Conservation (phyloP, 2,329 filamentous ascomycete genomes). For the Pyrenophora graminea region DNA sequence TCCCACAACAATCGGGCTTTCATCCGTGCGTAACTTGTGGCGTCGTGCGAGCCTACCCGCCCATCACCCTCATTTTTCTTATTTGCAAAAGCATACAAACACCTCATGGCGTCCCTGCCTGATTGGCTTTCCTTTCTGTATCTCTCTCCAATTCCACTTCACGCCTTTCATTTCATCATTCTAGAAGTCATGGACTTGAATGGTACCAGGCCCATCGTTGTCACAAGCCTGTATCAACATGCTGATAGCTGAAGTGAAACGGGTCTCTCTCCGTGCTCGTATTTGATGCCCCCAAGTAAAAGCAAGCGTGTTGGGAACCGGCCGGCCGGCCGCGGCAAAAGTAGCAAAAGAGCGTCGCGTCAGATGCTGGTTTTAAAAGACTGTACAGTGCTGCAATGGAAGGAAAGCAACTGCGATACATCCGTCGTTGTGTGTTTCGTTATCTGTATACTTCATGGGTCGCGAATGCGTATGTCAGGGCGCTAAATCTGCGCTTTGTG, state of each 20-base stretch:
- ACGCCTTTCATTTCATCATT: conserved; percentile 53
- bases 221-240: conserved; percentile 23
- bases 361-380: conserved; percentile 1
- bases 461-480: not conserved
- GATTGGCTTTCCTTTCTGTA: conserved; percentile 34
- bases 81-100: conserved; percentile 31
- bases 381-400: conserved; percentile 38
- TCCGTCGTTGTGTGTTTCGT: conserved; percentile 18
- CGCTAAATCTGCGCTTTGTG: conserved; percentile 13
- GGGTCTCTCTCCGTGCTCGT: conserved; percentile 18
- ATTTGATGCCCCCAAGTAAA: conserved; percentile 23
- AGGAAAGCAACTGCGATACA: conserved; percentile 53
- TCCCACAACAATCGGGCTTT: not conserved
- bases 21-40: conserved; percentile 11
- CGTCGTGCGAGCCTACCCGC: conserved; percentile 35
- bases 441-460: not conserved
- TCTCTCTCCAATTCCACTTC: conserved; percentile 49
- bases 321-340: conserved; percentile 22
- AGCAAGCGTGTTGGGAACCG: conserved; percentile 19
- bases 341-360: conserved; percentile 12
- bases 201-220: conserved; percentile 43
- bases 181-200: conserved; percentile 58
- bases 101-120: conserved; percentile 23
- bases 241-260: conserved; percentile 28
- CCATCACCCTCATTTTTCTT: conserved; percentile 21